Base-by-base conservation (phyloP, 176 grass and related monocot genomes). In the Rhynchospora breviuscula region DNA sequence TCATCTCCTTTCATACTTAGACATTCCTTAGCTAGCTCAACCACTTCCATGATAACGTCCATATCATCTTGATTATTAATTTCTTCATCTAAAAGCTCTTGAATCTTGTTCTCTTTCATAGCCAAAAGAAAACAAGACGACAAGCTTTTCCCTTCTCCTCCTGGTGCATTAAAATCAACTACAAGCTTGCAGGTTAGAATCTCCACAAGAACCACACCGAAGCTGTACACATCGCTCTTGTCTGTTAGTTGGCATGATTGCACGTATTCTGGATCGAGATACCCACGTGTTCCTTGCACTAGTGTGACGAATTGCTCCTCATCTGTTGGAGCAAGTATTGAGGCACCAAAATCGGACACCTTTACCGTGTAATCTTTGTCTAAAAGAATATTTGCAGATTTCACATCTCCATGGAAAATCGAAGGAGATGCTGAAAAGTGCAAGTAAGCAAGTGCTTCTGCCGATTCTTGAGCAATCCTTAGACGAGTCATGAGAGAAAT, bases 201-300 rank as follows among this genome's bases (percentile, higher is more conserved):
- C 48, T 85, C 87, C 19, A 85, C 7, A 10, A 88, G 31, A 52
- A 85, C 35, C 6, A 88, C 70, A 1, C 81, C 86, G 2, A 84
- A 65, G 59, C 86, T 88, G 23, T 84, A 88, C 1, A 88, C 82
- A 43, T 88, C 87, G 47, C 73, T 88, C 62, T 85, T 40, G 2
- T 40, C 35, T 40, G 35, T 40, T 4, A 40, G 35, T 40, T 40
- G 35, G 35, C 35, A 40, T 88, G 49, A 19, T 11, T 63, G 22
- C 25, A 89, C 1, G 29, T 81, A 89, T 59, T 89, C 87, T 0
- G 83, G 83, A n/a, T 85, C 87, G 1, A 85, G 9, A 17, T 89
- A 89, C 3, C 77, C 78, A 0, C 56, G 2, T 2, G 83, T 89
- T 15, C 82, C 82, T 23, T 81, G 83, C 29, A 83, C 35, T 5